Conservation (phyloP, 306 rosid genomes). For the Acacia acuminata region DNA sequence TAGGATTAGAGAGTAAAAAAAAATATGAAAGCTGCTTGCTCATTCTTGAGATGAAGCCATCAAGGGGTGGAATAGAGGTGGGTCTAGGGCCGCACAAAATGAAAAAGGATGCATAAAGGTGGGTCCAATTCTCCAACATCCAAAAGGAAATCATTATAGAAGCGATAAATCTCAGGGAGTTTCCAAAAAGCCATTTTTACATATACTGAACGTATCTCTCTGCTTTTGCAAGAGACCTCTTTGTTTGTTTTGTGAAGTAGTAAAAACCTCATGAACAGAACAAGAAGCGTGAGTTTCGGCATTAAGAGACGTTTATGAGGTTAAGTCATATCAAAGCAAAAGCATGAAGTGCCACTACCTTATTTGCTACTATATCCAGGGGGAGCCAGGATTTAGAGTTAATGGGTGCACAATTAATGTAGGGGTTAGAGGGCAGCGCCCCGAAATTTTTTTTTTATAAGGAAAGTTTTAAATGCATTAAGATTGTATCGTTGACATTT, state of each 20-base stretch:
- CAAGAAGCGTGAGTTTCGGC: background rate
- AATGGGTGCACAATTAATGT: too few species aligned
- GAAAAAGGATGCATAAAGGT: background rate
- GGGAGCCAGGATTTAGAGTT: too few species aligned
- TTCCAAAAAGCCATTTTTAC: conserved; percentile 33
- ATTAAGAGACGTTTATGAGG: background rate
- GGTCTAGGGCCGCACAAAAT: background rate
- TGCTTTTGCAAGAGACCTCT: conserved; percentile 2
- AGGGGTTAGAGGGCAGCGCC: too few species aligned
- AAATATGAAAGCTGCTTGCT: too few species aligned
- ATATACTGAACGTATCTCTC: conserved; percentile 47
- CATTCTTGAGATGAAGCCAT: background rate
- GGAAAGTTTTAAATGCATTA: too few species aligned
- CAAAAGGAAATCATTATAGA: conserved; percentile 35
- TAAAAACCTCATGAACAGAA: conserved; percentile 22
- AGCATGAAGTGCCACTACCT: conserved; percentile 26
- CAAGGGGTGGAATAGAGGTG: background rate
- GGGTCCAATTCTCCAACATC: conserved; percentile 46
- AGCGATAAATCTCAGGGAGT: conserved; percentile 28
- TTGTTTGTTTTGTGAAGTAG: conserved; percentile 24
- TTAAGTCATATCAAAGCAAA: conserved; percentile 3
- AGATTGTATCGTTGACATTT: too few species aligned
- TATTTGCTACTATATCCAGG: background rate
- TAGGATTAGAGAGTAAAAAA: too few species aligned
- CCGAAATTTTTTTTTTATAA: too few species aligned